Evolutionary conservation across 331 rosid species (phyloP).

Genomic region (Quercus lobata): DNA sequence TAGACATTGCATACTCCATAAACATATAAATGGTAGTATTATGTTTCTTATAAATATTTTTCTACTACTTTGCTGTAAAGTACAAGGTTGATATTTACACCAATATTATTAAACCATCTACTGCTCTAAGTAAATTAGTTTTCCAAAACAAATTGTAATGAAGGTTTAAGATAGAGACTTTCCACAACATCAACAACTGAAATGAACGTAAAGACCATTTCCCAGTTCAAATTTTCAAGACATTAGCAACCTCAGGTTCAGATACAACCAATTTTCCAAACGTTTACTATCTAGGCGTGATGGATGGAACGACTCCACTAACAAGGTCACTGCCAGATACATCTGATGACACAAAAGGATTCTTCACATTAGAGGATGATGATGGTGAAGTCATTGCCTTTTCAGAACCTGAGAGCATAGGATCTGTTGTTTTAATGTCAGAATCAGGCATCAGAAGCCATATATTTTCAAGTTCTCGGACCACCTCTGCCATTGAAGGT

Average conservation of each 20-base stretch:
- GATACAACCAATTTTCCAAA: neutral
- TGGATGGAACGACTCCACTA: slow-evolving; percentile 80
- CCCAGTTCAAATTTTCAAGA: neutral
- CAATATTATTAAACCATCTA: neutral
- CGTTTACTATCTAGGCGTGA: slow-evolving; percentile 64
- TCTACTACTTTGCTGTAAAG: neutral
- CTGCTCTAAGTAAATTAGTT: no score
- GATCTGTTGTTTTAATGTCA: slow-evolving; percentile 35
- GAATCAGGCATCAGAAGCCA: slow-evolving; percentile 51
- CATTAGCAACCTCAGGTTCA: neutral
- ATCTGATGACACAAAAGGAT: slow-evolving; percentile 57
- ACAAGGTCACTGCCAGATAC: slow-evolving; percentile 85
- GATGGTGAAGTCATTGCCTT: slow-evolving; percentile 46
- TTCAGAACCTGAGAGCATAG: slow-evolving; percentile 28
- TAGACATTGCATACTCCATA: no score
- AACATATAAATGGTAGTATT: no score
- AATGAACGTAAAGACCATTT: neutral
- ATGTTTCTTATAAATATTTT: no score
- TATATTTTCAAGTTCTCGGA: slow-evolving; percentile 68
- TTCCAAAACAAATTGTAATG: neutral
- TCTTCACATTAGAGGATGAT: slow-evolving; percentile 46
- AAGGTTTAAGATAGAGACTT: neutral
- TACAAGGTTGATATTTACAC: neutral
- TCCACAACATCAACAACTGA: neutral
- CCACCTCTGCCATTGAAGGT: slow-evolving; percentile 79